These are phyloP conservation scores for Pichia phayaonensis DNA, from an alignment of 805 yeast genomes.

Conservation along the genomic window DNA sequence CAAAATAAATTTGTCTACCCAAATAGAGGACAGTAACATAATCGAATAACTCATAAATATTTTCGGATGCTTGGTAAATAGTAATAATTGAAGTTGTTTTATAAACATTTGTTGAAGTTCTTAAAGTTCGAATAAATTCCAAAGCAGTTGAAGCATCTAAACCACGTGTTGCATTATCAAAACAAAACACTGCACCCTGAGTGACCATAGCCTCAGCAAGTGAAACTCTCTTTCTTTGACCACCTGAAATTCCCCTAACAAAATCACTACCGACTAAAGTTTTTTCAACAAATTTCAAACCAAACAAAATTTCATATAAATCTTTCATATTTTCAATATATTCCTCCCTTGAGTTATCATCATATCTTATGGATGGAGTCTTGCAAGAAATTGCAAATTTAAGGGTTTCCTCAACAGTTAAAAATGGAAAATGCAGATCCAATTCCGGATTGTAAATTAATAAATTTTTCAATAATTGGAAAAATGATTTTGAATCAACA, in stretches of 20 bases:
- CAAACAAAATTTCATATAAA: conserved; percentile 44
- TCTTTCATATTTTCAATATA: conserved; percentile 39
- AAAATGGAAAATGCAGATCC: conserved; percentile 48
- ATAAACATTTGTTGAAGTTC: conserved; percentile 49
- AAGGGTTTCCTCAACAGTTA: conserved; percentile 47
- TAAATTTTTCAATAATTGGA: conserved; percentile 36
- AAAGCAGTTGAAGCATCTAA: conserved; percentile 64
- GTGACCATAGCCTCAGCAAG: conserved; percentile 56
- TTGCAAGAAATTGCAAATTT: conserved; percentile 47
- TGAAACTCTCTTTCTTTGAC: conserved; percentile 66
- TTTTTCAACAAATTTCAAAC: conserved; percentile 50
- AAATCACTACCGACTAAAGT: conserved; percentile 63
- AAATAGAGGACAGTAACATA: conserved; percentile 51
- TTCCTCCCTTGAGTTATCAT: conserved; percentile 32
- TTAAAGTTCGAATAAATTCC: conserved; percentile 53
- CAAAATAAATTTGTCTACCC: conserved; percentile 57
- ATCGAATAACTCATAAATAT: conserved; percentile 53
- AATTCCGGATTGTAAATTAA: conserved; percentile 48
- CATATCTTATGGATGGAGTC: conserved; percentile 43
- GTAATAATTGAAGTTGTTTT: conserved; percentile 55
- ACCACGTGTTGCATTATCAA: conserved; percentile 69
- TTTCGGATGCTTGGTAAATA: conserved; percentile 63
- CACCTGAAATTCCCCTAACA: conserved; percentile 66
- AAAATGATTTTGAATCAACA: conserved; percentile 37
- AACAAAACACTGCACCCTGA: conserved; percentile 48